Base-by-base conservation (phyloP, 495 filamentous ascomycete genomes). In the Penicillium parvum region DNA sequence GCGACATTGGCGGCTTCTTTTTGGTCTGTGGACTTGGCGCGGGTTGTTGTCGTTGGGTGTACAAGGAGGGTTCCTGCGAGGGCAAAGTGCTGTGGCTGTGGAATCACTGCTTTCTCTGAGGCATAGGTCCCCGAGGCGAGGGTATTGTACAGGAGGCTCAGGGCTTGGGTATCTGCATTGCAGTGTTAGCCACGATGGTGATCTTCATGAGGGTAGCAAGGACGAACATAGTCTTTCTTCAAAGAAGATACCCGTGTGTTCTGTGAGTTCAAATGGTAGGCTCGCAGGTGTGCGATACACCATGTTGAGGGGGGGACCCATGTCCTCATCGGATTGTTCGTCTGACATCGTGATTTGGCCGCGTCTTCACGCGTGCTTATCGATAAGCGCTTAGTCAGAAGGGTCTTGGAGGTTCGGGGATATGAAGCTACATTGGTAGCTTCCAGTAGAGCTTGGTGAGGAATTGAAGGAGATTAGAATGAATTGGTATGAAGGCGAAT, bases 161-260 rank as follows among this genome's bases (percentile, higher is more conserved):
- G 77, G 21, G 84, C 86, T 58, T 79, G 77, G 1, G 65, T 68
- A 56, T 88, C 87, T 91, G 47, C 8, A 32, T 21, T 20, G 23
- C 29, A 21, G 33, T 20, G 35, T 50, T 37, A 61, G 47, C 36
- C 10, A n/a, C n/a, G n/a, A n/a, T n/a, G 30, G 14, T 5, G 26
- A n/a, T 32, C 3, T 16, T 11, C 8, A 19, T 40, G 14, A 21
- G 21, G 25, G 19, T 11, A 25, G 14, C 8, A 9, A 16, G n/a
- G 20, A 59, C 72, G 22, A 63, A 88, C 84, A 85, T 14, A 88
- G 76, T 26, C 79, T 72, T 57, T 91, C 87, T 55, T 90, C 86
- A 3, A 91, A 68, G 59, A 85, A 87, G 20, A 89, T 83, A 35
- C 76, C 76, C 33, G 75, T 79, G 50, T 87, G 80, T 30, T 81